phyloP scores from a whole-genome alignment of 768 basidiomycete genomes.

The Calocybe cyanea region DNA sequence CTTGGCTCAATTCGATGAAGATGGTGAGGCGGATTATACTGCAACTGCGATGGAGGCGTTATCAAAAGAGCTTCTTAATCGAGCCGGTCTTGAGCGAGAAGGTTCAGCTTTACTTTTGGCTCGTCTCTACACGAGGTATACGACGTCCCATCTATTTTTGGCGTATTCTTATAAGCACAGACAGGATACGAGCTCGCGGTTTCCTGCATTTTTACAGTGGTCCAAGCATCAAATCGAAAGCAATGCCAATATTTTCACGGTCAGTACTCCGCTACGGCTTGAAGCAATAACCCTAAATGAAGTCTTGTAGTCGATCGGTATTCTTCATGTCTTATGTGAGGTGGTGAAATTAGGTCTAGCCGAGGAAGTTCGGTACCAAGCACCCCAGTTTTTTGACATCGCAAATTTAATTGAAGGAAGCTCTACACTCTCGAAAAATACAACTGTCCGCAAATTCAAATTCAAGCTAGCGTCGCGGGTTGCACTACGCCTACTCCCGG shows the following conservation, averaged over 20 bases:
- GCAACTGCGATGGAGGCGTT: slow-evolving; percentile 52
- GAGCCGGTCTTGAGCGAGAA: slow-evolving; percentile 82
- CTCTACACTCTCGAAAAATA: slow-evolving; percentile 46
- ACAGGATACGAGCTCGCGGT: slow-evolving; percentile 51
- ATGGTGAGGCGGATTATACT: slow-evolving; percentile 46
- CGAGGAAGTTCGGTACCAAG: slow-evolving; percentile 44
- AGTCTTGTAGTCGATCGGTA: slow-evolving; percentile 54
- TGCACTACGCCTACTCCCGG: slow-evolving; percentile 59
- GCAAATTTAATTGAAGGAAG: slow-evolving; percentile 38
- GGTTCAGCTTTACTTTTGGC: slow-evolving; percentile 80
- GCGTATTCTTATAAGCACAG: slow-evolving; percentile 28
- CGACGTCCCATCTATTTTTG: slow-evolving; percentile 1
- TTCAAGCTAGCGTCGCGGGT: slow-evolving; percentile 67
- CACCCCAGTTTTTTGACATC: slow-evolving; percentile 42
- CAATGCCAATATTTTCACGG: slow-evolving; percentile 46
- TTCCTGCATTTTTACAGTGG: slow-evolving; percentile 52
- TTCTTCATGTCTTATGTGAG: slow-evolving; percentile 67
- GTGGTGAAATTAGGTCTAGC: slow-evolving; percentile 61
- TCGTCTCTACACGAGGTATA: slow-evolving; percentile 75
- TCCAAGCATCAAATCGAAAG: slow-evolving; percentile 33
- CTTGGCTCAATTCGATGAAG: slow-evolving; percentile 78
- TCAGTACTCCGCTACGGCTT: slow-evolving; percentile 24
- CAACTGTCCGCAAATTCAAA: slow-evolving; percentile 63
- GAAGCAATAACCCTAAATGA: neutral
- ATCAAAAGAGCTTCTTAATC: slow-evolving; percentile 54